These are phyloP conservation scores for Quercus lobata DNA, from an alignment of 331 rosid genomes.

Conservation along the genomic window DNA sequence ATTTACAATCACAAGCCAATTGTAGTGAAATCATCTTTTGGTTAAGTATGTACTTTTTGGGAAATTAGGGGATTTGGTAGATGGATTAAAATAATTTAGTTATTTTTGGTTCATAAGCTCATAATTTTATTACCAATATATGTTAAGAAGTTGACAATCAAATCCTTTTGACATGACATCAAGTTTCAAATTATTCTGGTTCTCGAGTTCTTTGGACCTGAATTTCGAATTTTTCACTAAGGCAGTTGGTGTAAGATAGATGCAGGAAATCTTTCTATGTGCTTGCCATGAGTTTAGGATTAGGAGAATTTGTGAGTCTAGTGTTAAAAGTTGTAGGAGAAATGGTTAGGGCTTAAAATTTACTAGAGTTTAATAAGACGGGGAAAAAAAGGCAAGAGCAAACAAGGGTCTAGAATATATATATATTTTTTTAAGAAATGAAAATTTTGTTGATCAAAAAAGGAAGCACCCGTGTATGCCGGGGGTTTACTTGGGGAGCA, in stretches of 20 bases:
- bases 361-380: no score
- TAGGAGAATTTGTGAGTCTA: not conserved
- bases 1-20: not conserved
- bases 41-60: constrained; percentile 7
- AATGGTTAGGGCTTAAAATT: no score
- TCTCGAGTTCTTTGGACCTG: not conserved
- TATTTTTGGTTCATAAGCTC: not conserved
- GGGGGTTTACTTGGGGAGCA: no score
- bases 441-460: no score
- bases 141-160: not conserved
- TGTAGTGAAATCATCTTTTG: not conserved
- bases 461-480: no score
- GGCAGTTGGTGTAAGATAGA: not conserved
- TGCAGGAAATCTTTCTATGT: not conserved
- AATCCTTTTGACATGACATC: not conserved
- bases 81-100: not conserved
- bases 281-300: not conserved
- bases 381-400: no score
- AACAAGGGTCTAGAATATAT: no score
- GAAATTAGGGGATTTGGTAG: not conserved
- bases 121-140: no score
- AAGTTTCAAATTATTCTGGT: not conserved
- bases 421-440: no score
- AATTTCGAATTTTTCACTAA: not conserved
- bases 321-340: no score